Evolutionary conservation across 2,329 filamentous ascomycete genomes (phyloP).

Genomic region (Trichoderma pleuroti): DNA sequence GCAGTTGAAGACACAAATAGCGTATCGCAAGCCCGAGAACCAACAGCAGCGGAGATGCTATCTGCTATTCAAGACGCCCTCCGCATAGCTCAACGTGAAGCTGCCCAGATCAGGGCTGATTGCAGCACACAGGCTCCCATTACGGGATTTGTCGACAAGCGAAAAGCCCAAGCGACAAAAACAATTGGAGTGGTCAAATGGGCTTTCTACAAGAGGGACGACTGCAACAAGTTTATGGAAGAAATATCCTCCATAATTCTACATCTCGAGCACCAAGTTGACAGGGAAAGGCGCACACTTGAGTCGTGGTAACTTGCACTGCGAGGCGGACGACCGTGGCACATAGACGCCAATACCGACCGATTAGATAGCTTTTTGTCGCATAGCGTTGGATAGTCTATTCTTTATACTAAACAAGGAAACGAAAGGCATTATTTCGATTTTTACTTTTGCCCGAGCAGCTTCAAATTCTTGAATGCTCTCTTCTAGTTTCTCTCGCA

Average conservation of each 20-base stretch:
- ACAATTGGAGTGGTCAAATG: neutral
- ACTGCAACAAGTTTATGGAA: neutral
- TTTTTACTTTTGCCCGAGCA: too few relatives aligned
- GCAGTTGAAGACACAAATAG: accelerated
- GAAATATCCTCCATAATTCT: neutral
- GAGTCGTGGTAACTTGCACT: neutral
- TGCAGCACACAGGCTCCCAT: neutral
- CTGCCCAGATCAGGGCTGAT: neutral
- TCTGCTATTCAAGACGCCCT: neutral
- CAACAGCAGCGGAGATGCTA: neutral
- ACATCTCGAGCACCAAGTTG: neutral
- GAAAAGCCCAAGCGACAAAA: neutral
- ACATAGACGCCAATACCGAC: too few relatives aligned
- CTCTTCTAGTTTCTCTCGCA: too few relatives aligned
- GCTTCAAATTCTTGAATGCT: too few relatives aligned
- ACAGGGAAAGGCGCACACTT: neutral
- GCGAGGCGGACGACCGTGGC: neutral
- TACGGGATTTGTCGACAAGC: neutral
- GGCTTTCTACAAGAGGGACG: conserved; percentile 3
- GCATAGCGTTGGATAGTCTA: too few relatives aligned
- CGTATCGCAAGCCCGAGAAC: neutral
- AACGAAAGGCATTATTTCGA: too few relatives aligned
- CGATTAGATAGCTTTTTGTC: too few relatives aligned
- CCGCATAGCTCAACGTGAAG: neutral
- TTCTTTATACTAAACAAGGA: too few relatives aligned